phyloP scores from a whole-genome alignment of 768 basidiomycete species.

The Suillus brevipes region DNA sequence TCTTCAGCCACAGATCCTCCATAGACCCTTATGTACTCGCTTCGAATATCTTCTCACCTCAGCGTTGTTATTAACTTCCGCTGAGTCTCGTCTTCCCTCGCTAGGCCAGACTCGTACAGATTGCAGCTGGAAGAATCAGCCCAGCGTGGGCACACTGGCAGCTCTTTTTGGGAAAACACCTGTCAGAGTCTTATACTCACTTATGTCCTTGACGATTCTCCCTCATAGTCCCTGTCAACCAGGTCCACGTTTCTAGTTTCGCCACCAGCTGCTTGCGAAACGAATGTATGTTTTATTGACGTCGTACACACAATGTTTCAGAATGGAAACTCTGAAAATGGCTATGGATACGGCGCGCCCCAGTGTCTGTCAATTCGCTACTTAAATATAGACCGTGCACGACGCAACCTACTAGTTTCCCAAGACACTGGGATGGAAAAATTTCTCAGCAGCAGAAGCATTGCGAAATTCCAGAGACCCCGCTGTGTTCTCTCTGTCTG shows the following conservation, averaged over 20 bases:
- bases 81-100: too few relatives aligned
- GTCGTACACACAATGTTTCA: background rate
- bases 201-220: background rate
- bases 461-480: background rate
- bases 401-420: background rate
- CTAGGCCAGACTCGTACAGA: too few relatives aligned
- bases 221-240: background rate
- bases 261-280: background rate
- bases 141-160: background rate
- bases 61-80: too few relatives aligned
- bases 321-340: background rate
- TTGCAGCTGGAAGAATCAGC: too few relatives aligned
- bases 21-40: too few relatives aligned
- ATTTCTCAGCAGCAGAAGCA: background rate
- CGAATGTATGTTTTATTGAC: background rate
- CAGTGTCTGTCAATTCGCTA: background rate
- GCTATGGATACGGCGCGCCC: background rate
- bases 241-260: background rate
- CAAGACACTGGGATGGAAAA: background rate
- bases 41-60: too few relatives aligned
- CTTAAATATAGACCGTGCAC: background rate
- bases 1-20: too few relatives aligned
- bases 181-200: background rate
- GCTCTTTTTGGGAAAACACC: background rate
- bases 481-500: background rate